Conservation (phyloP, 345 rosid species). For the Microcos paniculata region DNA sequence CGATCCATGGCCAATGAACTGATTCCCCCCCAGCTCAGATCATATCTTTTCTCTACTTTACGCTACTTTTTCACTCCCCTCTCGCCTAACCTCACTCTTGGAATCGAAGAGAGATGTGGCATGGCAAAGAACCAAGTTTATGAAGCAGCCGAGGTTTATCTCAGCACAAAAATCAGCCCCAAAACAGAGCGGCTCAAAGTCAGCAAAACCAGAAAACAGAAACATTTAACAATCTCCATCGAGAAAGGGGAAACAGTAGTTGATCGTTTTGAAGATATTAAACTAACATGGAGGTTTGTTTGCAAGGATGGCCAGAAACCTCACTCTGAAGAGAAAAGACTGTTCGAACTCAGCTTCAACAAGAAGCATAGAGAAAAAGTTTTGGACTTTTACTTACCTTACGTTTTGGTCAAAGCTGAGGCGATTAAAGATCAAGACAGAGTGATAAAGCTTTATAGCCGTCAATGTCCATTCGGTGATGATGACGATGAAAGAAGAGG, state of each 20-base stretch:
- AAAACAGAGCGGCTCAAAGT: slow-evolving; percentile 39
- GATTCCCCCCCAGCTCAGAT: slow-evolving; percentile 41
- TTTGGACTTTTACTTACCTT: slow-evolving; percentile 49
- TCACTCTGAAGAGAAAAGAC: slow-evolving; percentile 16
- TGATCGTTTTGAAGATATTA: slow-evolving; percentile 49
- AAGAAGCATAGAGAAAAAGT: slow-evolving; percentile 52
- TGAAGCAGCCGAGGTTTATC: slow-evolving; percentile 44
- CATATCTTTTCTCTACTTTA: slow-evolving; percentile 26
- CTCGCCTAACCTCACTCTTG: slow-evolving; percentile 48
- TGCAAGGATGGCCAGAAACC: slow-evolving; percentile 36
- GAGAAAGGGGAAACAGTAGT: slow-evolving; percentile 52
- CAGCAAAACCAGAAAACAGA: slow-evolving; percentile 57
- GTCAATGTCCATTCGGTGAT: slow-evolving; percentile 9
- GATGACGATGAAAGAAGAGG: slow-evolving; percentile 29
- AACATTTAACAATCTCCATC: slow-evolving; percentile 40
- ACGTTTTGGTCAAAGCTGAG: slow-evolving; percentile 44
- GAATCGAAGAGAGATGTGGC: slow-evolving; percentile 48
- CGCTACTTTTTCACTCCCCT: slow-evolving; percentile 35
- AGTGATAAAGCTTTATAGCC: slow-evolving; percentile 43
- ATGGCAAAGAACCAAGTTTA: slow-evolving; percentile 43
- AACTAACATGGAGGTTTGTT: slow-evolving; percentile 49
- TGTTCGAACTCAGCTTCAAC: slow-evolving; percentile 54
- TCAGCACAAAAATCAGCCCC: slow-evolving; percentile 40
- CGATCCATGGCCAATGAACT: slow-evolving; percentile 43
- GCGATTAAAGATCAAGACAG: slow-evolving; percentile 45